Conservation (phyloP, 2,329 filamentous ascomycete genomes). For the Botrytis aclada region DNA sequence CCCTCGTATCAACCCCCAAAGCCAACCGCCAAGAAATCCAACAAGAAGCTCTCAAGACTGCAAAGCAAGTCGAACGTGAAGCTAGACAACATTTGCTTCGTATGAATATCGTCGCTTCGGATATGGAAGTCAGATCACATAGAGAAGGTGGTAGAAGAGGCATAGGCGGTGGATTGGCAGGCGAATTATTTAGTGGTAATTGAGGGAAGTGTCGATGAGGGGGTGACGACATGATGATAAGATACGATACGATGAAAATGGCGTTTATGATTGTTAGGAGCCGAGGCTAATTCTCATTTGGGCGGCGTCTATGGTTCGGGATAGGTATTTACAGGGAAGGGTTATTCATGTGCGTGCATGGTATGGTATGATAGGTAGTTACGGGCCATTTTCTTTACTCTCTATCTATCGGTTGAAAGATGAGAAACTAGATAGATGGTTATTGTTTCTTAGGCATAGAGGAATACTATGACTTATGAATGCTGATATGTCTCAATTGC, state of each 20-base stretch:
- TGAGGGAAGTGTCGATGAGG: background rate
- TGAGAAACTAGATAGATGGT: background rate
- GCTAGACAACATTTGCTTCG: slow-evolving; percentile 73
- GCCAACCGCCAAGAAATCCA: slow-evolving; percentile 70
- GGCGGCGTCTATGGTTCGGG: slow-evolving; percentile 3
- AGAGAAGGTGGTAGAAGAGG: slow-evolving; percentile 17
- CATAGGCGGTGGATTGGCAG: background rate
- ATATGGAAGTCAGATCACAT: slow-evolving; percentile 59
- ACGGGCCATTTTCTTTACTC: background rate
- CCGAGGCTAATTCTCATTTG: background rate
- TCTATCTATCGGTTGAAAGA: background rate
- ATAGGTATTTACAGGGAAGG: background rate
- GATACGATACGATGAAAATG: background rate
- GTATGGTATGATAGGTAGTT: background rate
- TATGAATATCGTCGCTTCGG: slow-evolving; percentile 71
- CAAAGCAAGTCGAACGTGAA: slow-evolving; percentile 69
- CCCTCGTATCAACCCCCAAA: slow-evolving; percentile 69
- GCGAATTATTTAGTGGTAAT: slow-evolving; percentile 12
- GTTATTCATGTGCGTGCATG: background rate
- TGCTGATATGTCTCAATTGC: background rate
- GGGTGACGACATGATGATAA: background rate
- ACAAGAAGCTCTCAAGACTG: slow-evolving; percentile 61
- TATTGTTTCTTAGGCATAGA: background rate
- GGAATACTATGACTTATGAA: background rate
- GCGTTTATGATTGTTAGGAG: background rate